A percentile compares a stretch with the other conserved stretches of the same genome.
Evolutionary conservation across 495 filamentous ascomycete genomes (phyloP).

Genomic region (Talaromyces trachyspermus): DNA sequence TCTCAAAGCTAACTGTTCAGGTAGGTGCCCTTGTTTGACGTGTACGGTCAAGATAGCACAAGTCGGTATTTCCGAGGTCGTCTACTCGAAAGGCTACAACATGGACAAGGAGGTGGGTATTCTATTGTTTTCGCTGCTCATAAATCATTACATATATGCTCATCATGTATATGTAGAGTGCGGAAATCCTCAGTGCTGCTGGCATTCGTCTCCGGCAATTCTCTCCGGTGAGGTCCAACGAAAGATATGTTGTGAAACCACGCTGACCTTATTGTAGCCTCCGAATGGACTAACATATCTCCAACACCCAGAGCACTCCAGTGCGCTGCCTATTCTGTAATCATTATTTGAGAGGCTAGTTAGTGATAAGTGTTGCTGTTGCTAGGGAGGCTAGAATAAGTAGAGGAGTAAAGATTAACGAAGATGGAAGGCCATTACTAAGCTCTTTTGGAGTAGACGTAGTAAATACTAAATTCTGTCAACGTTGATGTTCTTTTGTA

Average conservation of each 20-base stretch:
- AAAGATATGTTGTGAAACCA: neutral
- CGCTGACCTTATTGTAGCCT: slow-evolving; percentile 26
- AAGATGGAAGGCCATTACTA: too few species aligned
- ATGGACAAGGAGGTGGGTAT: slow-evolving; percentile 65
- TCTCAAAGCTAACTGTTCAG: neutral
- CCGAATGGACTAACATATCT: slow-evolving; percentile 43
- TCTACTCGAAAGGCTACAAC: slow-evolving; percentile 86
- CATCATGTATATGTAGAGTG: slow-evolving; percentile 44
- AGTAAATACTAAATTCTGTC: too few species aligned
- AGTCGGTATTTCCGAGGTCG: slow-evolving; percentile 90
- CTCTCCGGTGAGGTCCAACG: slow-evolving; percentile 53
- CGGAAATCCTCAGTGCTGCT: slow-evolving; percentile 66
- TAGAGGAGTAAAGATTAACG: too few species aligned
- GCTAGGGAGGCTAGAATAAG: too few species aligned
- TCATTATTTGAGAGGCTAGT: neutral
- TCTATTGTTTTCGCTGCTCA: neutral
- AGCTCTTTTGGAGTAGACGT: too few species aligned
- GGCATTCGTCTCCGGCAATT: slow-evolving; percentile 77
- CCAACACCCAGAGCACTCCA: slow-evolving; percentile 12
- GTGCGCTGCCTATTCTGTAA: slow-evolving; percentile 1
- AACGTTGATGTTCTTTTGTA: too few species aligned
- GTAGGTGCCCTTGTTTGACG: slow-evolving; percentile 87
- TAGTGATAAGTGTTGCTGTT: neutral
- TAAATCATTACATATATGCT: slow-evolving; percentile 6
- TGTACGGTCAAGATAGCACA: slow-evolving; percentile 97